Evolutionary conservation across 768 basidiomycete species (phyloP).

Genomic region (Epithele typhae): DNA sequence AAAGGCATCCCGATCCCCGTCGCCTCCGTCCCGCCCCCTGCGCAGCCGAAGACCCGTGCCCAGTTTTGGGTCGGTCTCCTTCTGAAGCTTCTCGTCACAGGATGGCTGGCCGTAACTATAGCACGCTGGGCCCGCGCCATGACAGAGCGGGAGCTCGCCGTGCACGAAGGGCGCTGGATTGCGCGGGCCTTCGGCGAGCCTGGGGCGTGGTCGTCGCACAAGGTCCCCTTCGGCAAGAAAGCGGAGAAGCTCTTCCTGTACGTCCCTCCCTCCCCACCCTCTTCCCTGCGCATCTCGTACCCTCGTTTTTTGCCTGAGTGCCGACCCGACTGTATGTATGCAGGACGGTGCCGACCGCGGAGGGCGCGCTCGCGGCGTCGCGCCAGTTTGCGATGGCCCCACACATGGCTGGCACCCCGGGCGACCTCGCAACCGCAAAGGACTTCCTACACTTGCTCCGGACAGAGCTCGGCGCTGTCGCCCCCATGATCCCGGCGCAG

Average conservation of each 20-base stretch:
- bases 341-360: constrained; percentile 49
- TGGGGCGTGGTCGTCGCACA: constrained; percentile 7
- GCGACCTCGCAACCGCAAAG: constrained; percentile 59
- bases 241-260: constrained; percentile 46
- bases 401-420: constrained; percentile 56
- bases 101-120: background rate
- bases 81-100: constrained; percentile 5
- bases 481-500: constrained; percentile 22
- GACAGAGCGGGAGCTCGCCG: constrained; percentile 5
- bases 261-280: constrained; percentile 11
- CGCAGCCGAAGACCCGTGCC: background rate
- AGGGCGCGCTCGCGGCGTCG: constrained; percentile 47
- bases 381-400: constrained; percentile 49
- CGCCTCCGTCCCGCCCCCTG: constrained; percentile 4
- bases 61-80: background rate
- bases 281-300: too few species aligned
- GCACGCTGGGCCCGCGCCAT: background rate
- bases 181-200: constrained; percentile 14
- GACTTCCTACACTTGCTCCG: constrained; percentile 66
- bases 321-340: background rate
- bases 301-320: too few species aligned
- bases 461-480: constrained; percentile 49
- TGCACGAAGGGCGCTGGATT: constrained; percentile 14
- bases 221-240: constrained; percentile 28
- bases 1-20: constrained; percentile 12